phyloP scores from a whole-genome alignment of 192 early-diverging fungal species.

The Pilaira anomala region DNA sequence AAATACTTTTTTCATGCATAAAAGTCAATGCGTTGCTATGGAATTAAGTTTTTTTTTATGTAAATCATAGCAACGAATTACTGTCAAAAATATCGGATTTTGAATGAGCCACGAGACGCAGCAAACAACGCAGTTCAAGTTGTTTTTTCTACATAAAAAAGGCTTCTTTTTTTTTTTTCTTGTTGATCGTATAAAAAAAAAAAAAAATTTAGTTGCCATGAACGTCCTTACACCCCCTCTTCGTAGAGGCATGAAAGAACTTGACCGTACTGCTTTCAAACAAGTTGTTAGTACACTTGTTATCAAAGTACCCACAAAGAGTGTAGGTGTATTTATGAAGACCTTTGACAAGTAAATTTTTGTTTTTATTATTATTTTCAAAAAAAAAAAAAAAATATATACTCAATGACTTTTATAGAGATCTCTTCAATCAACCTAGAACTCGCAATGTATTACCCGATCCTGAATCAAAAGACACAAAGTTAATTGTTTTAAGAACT shows the following conservation, averaged over 20 bases:
- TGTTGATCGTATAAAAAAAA: not conserved
- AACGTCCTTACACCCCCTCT: constrained; percentile 9
- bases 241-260: constrained; percentile 13
- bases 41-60: no score
- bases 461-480: constrained; percentile 47
- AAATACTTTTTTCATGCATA: no score
- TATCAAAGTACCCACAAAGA: constrained; percentile 13
- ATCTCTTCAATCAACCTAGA: constrained; percentile 18
- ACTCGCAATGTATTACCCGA: constrained; percentile 13
- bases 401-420: not conserved
- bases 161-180: constrained; percentile 2
- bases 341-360: constrained; percentile 6
- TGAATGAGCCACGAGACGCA: no score
- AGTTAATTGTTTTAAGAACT: constrained; percentile 45
- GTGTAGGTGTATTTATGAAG: constrained; percentile 10
- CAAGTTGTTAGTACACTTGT: not conserved
- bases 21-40: no score
- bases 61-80: no score
- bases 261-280: constrained; percentile 6
- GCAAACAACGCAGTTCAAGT: constrained; percentile 1
- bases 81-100: constrained; percentile 1
- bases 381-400: not conserved
- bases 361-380: no score
- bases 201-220: not conserved
- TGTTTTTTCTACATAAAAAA: not conserved